Evolutionary conservation across 1,284 basidiomycete genomes (phyloP).

Genomic region (Ustilago trichophora): DNA sequence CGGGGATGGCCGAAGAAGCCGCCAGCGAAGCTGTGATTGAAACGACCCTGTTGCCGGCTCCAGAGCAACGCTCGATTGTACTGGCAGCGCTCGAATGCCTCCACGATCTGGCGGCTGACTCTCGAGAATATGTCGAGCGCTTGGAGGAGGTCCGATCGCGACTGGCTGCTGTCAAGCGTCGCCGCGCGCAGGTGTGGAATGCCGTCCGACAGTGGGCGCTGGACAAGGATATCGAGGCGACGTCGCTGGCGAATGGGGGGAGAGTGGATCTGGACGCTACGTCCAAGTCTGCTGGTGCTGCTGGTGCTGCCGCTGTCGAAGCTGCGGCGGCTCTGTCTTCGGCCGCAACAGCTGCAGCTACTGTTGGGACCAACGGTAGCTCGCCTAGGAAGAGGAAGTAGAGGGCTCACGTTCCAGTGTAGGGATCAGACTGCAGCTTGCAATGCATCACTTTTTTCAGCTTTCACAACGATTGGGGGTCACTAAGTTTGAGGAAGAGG

Average conservation of each 20-base stretch:
- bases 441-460: too few species aligned
- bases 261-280: neutral
- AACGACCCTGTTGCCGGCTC: conserved; percentile 46
- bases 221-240: conserved; percentile 41
- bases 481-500: too few species aligned
- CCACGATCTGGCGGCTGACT: conserved; percentile 69
- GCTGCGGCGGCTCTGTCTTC: conserved; percentile 1
- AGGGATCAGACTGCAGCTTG: too few species aligned
- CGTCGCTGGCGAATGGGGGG: neutral
- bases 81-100: conserved; percentile 59
- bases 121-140: conserved; percentile 70
- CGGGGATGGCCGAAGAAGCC: conserved; percentile 16
- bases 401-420: too few species aligned
- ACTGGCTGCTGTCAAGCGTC: conserved; percentile 68
- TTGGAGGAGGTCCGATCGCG: conserved; percentile 70
- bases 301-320: neutral
- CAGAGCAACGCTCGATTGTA: conserved; percentile 61
- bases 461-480: too few species aligned
- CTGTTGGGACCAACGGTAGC: conserved; percentile 11
- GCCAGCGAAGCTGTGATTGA: conserved; percentile 35
- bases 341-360: neutral
- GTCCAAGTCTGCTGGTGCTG: neutral
- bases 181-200: conserved; percentile 69
- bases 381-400: conserved; percentile 39
- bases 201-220: conserved; percentile 68